Evolutionary conservation across 179 eudicot genomes (phyloP).

Genomic region (Amaranthus tricolor): DNA sequence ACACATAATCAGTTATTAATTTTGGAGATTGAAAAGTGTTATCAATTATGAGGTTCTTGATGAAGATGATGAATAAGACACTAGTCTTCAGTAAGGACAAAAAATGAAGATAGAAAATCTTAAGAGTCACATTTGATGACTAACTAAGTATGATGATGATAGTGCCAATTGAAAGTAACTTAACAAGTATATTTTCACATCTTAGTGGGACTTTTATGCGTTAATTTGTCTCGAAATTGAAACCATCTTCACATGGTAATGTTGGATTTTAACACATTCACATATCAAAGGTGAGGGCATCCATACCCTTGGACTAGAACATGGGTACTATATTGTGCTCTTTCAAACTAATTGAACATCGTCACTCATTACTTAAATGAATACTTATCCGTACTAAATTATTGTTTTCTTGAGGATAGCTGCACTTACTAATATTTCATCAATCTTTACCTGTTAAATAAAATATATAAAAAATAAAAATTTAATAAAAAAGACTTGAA

Average conservation of each 20-base stretch:
- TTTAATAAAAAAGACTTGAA: conserved; percentile 9
- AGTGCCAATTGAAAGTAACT: conserved; percentile 9
- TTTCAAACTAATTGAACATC: neutral
- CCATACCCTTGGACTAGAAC: neutral
- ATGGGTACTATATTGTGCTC: neutral
- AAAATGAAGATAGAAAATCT: neutral
- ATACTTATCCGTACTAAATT: neutral
- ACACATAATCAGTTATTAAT: no score
- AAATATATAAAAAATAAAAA: neutral
- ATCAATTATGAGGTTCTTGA: neutral
- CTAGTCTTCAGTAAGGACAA: neutral
- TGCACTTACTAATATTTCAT: neutral
- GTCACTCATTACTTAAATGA: conserved; percentile 1
- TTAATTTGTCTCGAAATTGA: conserved; percentile 3
- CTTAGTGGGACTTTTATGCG: conserved; percentile 10
- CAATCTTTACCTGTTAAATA: no score
- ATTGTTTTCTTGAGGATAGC: neutral
- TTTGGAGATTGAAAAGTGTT: neutral
- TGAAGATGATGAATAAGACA: neutral
- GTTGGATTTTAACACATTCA: conserved; percentile 3
- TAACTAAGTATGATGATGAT: neutral
- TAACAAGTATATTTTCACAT: neutral
- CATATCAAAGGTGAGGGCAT: conserved; percentile 8
- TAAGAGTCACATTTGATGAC: neutral
- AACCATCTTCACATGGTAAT: conserved; percentile 20